Evolutionary conservation across 1,284 basidiomycete species (phyloP).

Genomic region (Chondrostereum purpureum): DNA sequence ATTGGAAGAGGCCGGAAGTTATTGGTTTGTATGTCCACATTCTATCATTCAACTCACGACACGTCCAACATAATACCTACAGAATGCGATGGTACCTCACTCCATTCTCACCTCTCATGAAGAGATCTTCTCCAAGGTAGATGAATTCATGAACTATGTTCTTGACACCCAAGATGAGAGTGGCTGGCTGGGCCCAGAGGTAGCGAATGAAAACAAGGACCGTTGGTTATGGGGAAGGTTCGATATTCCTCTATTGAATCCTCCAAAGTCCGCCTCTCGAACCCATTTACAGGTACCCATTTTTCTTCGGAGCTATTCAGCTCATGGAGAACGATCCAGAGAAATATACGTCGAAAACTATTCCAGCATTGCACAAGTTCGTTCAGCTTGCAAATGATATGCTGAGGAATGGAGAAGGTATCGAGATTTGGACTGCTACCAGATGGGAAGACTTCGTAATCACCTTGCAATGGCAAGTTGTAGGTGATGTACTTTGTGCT

Average conservation of each 20-base stretch:
- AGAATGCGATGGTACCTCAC: constrained; percentile 50
- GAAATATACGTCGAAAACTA: constrained; percentile 34
- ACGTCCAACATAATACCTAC: not conserved
- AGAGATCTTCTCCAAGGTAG: constrained; percentile 39
- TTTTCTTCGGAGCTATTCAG: constrained; percentile 48
- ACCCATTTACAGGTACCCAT: constrained; percentile 37
- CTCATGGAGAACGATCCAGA: constrained; percentile 43
- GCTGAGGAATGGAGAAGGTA: constrained; percentile 42
- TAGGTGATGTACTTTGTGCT: not conserved
- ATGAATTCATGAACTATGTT: constrained; percentile 46
- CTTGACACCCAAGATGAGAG: constrained; percentile 45
- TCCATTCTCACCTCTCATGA: constrained; percentile 38
- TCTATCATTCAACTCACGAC: not conserved
- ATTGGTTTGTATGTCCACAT: constrained; percentile 46
- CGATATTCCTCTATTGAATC: too few relatives aligned
- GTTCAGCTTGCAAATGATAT: constrained; percentile 46
- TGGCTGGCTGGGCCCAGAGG: constrained; percentile 54
- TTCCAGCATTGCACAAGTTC: constrained; percentile 43
- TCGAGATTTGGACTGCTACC: constrained; percentile 45
- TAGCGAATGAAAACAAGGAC: constrained; percentile 43
- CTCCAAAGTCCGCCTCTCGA: not conserved
- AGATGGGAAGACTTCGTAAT: constrained; percentile 56
- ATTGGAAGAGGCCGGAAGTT: constrained; percentile 42
- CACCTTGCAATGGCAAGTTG: constrained; percentile 39
- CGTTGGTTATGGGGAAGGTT: constrained; percentile 50